Conservation (phyloP, 1,139 yeast species). For the Pichia sp. region DNA sequence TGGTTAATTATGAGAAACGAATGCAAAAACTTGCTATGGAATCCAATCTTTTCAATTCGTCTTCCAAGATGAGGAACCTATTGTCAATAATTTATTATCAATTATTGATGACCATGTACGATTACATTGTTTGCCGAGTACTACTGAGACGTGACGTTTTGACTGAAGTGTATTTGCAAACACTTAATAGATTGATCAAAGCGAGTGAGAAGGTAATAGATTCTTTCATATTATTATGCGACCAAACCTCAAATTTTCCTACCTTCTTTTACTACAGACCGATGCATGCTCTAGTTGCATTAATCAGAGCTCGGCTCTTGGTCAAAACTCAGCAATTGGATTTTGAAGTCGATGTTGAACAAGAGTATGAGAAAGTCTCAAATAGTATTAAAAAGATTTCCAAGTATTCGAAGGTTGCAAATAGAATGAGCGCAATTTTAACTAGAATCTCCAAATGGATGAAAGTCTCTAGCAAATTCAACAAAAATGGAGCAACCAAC, state of each 20-base stretch:
- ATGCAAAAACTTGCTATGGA: constrained; percentile 33
- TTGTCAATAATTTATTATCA: constrained; percentile 44
- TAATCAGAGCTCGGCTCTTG: constrained; percentile 43
- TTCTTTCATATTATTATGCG: constrained; percentile 41
- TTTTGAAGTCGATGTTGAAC: constrained; percentile 38
- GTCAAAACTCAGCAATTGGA: constrained; percentile 39
- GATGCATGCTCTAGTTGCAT: constrained; percentile 48
- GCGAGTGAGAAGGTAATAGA: constrained; percentile 45
- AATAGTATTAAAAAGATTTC: constrained; percentile 26
- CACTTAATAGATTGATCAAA: constrained; percentile 40
- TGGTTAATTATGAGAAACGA: constrained; percentile 31
- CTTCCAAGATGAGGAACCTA: constrained; percentile 36
- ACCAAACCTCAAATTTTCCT: constrained; percentile 43
- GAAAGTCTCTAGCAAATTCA: constrained; percentile 38
- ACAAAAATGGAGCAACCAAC: constrained; percentile 35
- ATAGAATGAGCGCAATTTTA: constrained; percentile 42
- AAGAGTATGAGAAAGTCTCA: constrained; percentile 35
- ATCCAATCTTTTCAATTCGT: constrained; percentile 34
- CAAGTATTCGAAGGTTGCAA: constrained; percentile 38
- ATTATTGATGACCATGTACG: constrained; percentile 46
- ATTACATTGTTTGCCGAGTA: constrained; percentile 40
- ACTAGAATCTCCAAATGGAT: constrained; percentile 48
- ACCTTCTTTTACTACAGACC: constrained; percentile 55
- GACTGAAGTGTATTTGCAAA: constrained; percentile 36
- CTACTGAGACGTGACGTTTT: constrained; percentile 29